phyloP scores from a whole-genome alignment of 768 basidiomycete species.

The Holtermanniella nyarrowii region DNA sequence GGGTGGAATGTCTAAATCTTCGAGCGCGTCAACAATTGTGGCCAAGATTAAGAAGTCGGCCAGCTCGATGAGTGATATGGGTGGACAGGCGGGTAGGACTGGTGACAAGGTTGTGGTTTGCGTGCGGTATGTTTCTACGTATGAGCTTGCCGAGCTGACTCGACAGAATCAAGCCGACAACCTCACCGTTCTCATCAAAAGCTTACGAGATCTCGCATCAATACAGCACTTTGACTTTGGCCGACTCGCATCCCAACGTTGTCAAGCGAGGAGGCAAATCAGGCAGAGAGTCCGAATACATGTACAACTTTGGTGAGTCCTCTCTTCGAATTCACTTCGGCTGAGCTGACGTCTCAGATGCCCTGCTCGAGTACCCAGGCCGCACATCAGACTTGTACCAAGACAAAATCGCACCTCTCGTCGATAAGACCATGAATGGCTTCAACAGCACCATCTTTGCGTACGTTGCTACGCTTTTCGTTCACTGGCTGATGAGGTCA shows the following conservation, averaged over 20 bases:
- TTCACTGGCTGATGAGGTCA: conserved; percentile 1
- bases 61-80: conserved; percentile 6
- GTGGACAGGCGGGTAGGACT: background rate
- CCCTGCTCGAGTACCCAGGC: conserved; percentile 26
- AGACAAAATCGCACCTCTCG: conserved; percentile 29
- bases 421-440: conserved; percentile 39
- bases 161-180: conserved; percentile 31
- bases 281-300: conserved; percentile 35
- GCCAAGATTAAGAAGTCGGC: conserved; percentile 18
- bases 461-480: conserved; percentile 7
- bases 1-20: background rate
- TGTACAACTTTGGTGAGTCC: conserved; percentile 33
- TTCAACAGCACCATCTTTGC: conserved; percentile 41
- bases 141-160: background rate
- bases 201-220: conserved; percentile 28
- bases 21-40: background rate
- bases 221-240: conserved; percentile 21
- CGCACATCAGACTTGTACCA: conserved; percentile 31
- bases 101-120: conserved; percentile 36
- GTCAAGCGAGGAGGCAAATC: conserved; percentile 36
- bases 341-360: conserved; percentile 16
- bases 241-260: conserved; percentile 36
- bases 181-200: conserved; percentile 12
- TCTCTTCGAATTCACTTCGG: background rate
- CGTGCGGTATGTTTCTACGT: conserved; percentile 23